Evolutionary conservation across 73 alveolate genomes (phyloP), one percentile per base, ranked within the genome.

Genomic region (Durusdinium trenchii): DNA sequence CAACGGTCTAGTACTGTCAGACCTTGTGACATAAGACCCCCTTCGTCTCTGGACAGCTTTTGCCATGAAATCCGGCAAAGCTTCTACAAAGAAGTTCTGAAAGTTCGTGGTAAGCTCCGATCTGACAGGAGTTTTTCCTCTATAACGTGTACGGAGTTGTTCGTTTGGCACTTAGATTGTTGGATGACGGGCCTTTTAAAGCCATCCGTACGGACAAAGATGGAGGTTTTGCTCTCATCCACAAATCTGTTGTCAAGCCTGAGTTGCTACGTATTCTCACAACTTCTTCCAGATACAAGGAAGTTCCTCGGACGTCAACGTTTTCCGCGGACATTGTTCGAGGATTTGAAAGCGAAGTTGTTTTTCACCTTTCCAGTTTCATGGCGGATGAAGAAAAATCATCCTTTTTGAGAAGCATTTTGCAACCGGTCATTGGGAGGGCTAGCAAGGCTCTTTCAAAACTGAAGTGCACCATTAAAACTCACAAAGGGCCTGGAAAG

Each of bases 121-220:
- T 51, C 9, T 30, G 50, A 18, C 84, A 73, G 1, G 28, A 6
- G 5, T 23, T 9, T n/a, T n/a, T n/a, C 28, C 9, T 20, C 20
- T 1, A 1, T 62, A 79, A 79, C 64, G 12, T 40, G 23, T 45
- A 23, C 16, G 64, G 64, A 16, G 62, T 79, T 38, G 50, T 47
- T 5, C 62, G 50, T 14, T 79, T 42, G 43, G 90, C 64, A 40
- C 10, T 79, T 6, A 42, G 26, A 12, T 62, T 79, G 40, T 47
- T 79, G 3, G 32, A 14, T 30, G 67, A 16, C 36, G 90, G 90
- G 30, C 90, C 90, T 18, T 47, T 35, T 38, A 18, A 40, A 79
- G 90, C 90, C 57, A 40, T 79, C 26, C 57, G 62, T 4, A 43
- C 64, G 28, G 90, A 79, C 45, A 79, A 79, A 43, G 90, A 79